These are phyloP conservation scores for Solanum clarkiae DNA, from an alignment of 257 asterid genomes.

Conservation along the genomic window DNA sequence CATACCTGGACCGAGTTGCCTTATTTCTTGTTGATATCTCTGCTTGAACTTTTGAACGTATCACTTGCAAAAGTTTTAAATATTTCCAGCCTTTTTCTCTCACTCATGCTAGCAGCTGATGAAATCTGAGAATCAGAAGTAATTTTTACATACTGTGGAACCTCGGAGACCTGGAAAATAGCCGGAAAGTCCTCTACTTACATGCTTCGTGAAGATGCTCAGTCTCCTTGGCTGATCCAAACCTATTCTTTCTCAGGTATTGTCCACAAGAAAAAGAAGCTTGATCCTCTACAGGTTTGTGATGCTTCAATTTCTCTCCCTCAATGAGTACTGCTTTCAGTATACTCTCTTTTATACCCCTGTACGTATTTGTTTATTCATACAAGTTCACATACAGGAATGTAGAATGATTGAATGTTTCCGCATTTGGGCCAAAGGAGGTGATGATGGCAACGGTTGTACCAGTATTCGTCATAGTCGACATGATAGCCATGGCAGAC, in stretches of 20 bases:
- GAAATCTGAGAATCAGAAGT: neutral
- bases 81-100: neutral
- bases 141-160: neutral
- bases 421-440: slow-evolving; percentile 82
- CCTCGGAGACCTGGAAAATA: neutral
- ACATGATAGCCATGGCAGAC: slow-evolving; percentile 66
- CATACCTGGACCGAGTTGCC: neutral
- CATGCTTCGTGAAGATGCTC: slow-evolving; percentile 15
- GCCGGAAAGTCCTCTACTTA: slow-evolving; percentile 13
- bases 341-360: neutral
- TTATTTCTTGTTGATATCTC: neutral
- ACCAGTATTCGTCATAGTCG: slow-evolving; percentile 75
- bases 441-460: slow-evolving; percentile 96
- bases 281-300: slow-evolving; percentile 74
- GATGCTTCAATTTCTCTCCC: neutral
- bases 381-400: slow-evolving; percentile 41
- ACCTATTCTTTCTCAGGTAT: slow-evolving; percentile 43
- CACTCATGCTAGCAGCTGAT: neutral
- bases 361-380: neutral
- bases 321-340: neutral
- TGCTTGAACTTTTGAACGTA: neutral
- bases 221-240: slow-evolving; percentile 27
- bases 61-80: neutral
- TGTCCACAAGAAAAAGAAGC: slow-evolving; percentile 30
- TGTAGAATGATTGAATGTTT: slow-evolving; percentile 74